A percentile compares a stretch with the other conserved stretches of the same genome.
phyloP scores from a whole-genome alignment of 208 protist species.

The Wallacemonas sp. region DNA sequence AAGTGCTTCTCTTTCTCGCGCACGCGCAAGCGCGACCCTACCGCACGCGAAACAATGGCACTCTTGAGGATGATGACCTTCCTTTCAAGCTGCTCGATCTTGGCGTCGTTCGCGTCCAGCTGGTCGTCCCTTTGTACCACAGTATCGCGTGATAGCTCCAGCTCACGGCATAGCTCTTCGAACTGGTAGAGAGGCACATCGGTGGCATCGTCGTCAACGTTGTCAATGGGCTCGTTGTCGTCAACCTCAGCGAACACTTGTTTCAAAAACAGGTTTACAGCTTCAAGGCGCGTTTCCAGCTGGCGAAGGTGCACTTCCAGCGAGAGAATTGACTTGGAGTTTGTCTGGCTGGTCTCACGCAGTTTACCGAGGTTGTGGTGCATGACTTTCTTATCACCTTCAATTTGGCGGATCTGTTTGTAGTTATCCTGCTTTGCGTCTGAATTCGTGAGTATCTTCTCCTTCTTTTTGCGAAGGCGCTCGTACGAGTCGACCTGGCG shows the following conservation, averaged over 20 bases:
- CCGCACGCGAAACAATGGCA: constrained; percentile 59
- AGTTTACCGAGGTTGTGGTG: constrained; percentile 70
- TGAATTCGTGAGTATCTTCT: constrained; percentile 49
- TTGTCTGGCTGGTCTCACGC: constrained; percentile 60
- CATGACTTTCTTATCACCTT: constrained; percentile 74
- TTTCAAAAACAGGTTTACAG: constrained; percentile 71
- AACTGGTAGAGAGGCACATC: constrained; percentile 73
- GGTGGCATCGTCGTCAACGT: constrained; percentile 41
- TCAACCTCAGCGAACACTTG: constrained; percentile 74
- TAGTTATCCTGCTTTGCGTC: constrained; percentile 41
- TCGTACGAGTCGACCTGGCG: constrained; percentile 65
- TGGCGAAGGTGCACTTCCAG: constrained; percentile 73
- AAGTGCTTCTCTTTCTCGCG: constrained; percentile 63
- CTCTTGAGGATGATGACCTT: constrained; percentile 72
- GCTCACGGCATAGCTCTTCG: constrained; percentile 55
- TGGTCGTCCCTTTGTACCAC: constrained; percentile 65
- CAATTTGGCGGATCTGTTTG: constrained; percentile 66
- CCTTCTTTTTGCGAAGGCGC: constrained; percentile 82
- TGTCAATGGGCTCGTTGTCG: constrained; percentile 56
- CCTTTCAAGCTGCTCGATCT: constrained; percentile 70
- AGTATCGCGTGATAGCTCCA: constrained; percentile 62
- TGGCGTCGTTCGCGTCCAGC: constrained; percentile 65
- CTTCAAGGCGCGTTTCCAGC: constrained; percentile 70
- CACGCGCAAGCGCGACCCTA: constrained; percentile 47
- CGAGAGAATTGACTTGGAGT: constrained; percentile 77